Evolutionary conservation across 2,329 filamentous ascomycete genomes (phyloP).

Genomic region (Coniochaeta ligniaria): DNA sequence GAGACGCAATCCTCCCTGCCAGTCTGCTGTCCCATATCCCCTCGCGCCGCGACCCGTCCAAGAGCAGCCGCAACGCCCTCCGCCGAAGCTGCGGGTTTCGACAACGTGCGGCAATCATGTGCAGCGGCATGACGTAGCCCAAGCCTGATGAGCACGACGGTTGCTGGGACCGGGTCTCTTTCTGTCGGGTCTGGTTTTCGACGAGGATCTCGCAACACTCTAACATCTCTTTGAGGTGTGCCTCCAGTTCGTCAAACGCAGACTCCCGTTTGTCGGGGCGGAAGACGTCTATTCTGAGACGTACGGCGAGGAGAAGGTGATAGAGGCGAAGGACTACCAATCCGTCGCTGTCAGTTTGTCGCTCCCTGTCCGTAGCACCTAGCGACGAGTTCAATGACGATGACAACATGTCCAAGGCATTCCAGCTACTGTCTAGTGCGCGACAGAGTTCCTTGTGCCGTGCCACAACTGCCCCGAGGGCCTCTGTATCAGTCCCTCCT

Average conservation of each 20-base stretch:
- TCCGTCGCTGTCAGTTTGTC: not conserved
- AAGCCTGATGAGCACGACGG: conserved; percentile 8
- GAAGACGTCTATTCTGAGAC: conserved; percentile 9
- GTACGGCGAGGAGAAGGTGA: conserved; percentile 4
- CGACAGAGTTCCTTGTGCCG: conserved; percentile 8
- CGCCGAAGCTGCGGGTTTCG: conserved; percentile 6
- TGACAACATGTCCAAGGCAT: conserved; percentile 7
- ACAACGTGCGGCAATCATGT: conserved; percentile 10
- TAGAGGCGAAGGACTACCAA: conserved; percentile 7
- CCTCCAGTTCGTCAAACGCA: conserved; percentile 7
- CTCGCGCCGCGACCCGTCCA: not conserved
- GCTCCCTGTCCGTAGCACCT: not conserved
- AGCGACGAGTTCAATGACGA: not conserved
- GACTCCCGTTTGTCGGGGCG: conserved; percentile 7
- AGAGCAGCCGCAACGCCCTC: conserved; percentile 3
- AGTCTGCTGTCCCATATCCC: conserved; percentile 6
- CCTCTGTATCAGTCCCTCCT: not conserved
- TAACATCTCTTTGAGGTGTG: conserved; percentile 8
- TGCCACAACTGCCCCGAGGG: conserved; percentile 1
- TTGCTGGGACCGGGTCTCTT: not conserved
- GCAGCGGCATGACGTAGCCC: conserved; percentile 9
- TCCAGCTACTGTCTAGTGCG: conserved; percentile 7
- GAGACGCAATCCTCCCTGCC: not conserved
- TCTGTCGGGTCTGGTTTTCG: not conserved
- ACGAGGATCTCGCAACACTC: conserved; percentile 6